Evolutionary conservation across 2,329 filamentous ascomycete genomes (phyloP).

Genomic region (Daldinia sp.): DNA sequence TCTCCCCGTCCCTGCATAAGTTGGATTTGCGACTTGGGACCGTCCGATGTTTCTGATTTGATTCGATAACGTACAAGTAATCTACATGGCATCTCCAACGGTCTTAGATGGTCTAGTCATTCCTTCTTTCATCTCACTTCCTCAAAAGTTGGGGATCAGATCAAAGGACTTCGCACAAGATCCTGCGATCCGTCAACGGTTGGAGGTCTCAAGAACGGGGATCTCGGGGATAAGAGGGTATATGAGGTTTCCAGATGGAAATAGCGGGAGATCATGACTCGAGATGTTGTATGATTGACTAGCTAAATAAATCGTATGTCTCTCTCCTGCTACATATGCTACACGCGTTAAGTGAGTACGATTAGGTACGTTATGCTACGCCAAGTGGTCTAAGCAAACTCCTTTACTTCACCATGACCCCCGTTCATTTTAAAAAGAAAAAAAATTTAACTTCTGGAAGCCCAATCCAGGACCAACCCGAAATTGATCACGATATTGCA

Average conservation of each 20-base stretch:
- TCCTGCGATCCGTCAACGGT: conserved; percentile 12
- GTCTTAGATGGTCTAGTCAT: conserved; percentile 13
- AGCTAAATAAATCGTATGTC: not conserved
- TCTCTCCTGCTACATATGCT: not conserved
- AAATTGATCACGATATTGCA: conserved; percentile 32
- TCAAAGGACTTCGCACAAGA: not conserved
- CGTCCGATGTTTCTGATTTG: conserved; percentile 38
- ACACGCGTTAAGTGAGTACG: not conserved
- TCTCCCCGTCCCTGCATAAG: conserved; percentile 32
- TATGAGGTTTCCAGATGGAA: not conserved
- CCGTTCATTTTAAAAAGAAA: conserved; percentile 13
- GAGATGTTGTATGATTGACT: not conserved
- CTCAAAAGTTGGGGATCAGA: conserved; percentile 29
- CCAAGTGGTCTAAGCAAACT: conserved; percentile 12
- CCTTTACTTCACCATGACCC: conserved; percentile 8
- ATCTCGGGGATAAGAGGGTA: conserved; percentile 6
- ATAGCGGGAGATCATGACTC: not conserved
- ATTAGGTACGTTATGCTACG: not conserved
- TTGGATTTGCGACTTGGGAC: conserved; percentile 32
- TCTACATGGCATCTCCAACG: conserved; percentile 17
- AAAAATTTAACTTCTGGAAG: conserved; percentile 11
- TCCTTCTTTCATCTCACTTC: conserved; percentile 12
- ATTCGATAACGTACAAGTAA: conserved; percentile 28
- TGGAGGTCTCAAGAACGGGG: not conserved
- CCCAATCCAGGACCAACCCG: conserved; percentile 29